Evolutionary conservation across 768 basidiomycete species (phyloP).

Genomic region (Suillus bovinus): DNA sequence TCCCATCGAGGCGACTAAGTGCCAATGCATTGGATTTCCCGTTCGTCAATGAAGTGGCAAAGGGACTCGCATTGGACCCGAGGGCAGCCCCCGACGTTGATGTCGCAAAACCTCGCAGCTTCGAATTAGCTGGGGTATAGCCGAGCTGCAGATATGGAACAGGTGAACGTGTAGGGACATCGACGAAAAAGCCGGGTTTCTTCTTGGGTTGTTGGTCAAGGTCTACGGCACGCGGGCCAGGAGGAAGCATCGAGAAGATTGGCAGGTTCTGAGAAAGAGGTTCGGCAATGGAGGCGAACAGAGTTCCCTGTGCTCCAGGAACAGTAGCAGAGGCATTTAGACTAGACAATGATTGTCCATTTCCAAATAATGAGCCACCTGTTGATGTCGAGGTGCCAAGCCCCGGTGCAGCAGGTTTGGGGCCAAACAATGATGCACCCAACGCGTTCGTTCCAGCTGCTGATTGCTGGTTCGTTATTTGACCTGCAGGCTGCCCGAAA

Average conservation of each 20-base stretch:
- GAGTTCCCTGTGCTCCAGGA: conserved; percentile 53
- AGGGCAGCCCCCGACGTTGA: conserved; percentile 42
- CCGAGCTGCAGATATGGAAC: conserved; percentile 62
- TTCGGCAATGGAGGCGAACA: conserved; percentile 88
- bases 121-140: conserved; percentile 63
- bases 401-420: conserved; percentile 49
- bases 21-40: conserved; percentile 59
- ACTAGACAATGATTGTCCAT: conserved; percentile 26
- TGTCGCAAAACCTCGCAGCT: conserved; percentile 65
- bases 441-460: conserved; percentile 35
- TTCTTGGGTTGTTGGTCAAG: conserved; percentile 70
- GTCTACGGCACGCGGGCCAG: conserved; percentile 62
- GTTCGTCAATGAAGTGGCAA: conserved; percentile 48
- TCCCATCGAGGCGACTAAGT: conserved; percentile 49
- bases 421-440: conserved; percentile 48
- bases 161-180: conserved; percentile 71
- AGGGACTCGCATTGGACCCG: conserved; percentile 35
- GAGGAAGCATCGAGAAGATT: conserved; percentile 74
- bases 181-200: conserved; percentile 76
- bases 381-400: conserved; percentile 46
- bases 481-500: conserved; percentile 56
- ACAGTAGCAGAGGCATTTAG: conserved; percentile 43
- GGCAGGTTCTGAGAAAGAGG: conserved; percentile 73
- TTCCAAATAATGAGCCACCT: conserved; percentile 42
- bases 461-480: conserved; percentile 40